These are phyloP conservation scores for Arbutus unedo DNA, from an alignment of 148 eudicot genomes.

Conservation along the genomic window DNA sequence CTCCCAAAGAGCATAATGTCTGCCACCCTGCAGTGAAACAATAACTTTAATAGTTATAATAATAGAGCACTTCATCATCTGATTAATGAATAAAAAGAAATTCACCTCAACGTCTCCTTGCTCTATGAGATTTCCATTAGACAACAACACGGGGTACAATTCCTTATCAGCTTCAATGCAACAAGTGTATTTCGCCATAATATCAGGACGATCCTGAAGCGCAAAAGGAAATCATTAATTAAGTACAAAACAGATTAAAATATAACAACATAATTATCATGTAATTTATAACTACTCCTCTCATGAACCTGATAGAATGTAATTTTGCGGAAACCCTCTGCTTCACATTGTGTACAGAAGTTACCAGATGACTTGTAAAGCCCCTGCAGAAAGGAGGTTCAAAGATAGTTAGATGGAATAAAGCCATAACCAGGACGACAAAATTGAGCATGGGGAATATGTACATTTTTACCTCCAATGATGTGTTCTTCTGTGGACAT, in stretches of 20 bases:
- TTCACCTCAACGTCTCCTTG: slow-evolving; percentile 93
- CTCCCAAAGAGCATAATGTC: slow-evolving; percentile 90
- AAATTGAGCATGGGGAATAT: neutral
- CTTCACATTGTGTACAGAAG: slow-evolving; percentile 99
- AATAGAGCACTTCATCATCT: neutral
- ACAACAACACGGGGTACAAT: slow-evolving; percentile 81
- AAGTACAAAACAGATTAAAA: neutral
- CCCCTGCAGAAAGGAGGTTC: slow-evolving; percentile 47
- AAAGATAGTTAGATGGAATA: neutral
- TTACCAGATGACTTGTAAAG: slow-evolving; percentile 87
- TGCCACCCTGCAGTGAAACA: slow-evolving; percentile 59
- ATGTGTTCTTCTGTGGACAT: slow-evolving; percentile 86
- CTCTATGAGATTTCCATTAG: slow-evolving; percentile 89
- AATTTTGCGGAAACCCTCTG: slow-evolving; percentile 97
- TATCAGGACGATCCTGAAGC: slow-evolving; percentile 93
- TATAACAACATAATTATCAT: neutral
- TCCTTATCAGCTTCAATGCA: slow-evolving; percentile 90
- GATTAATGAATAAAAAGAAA: slow-evolving; percentile 1
- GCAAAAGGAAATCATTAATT: slow-evolving; percentile 7
- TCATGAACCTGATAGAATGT: slow-evolving; percentile 81
- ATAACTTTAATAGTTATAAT: neutral
- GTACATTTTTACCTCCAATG: slow-evolving; percentile 63
- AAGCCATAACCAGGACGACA: slow-evolving; percentile 12
- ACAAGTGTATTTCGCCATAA: slow-evolving; percentile 94
- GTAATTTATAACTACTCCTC: neutral